Evolutionary conservation across 2,329 filamentous ascomycete genomes (phyloP), one percentile per base, ranked within the genome.

Genomic region (Monilinia fructicola): DNA sequence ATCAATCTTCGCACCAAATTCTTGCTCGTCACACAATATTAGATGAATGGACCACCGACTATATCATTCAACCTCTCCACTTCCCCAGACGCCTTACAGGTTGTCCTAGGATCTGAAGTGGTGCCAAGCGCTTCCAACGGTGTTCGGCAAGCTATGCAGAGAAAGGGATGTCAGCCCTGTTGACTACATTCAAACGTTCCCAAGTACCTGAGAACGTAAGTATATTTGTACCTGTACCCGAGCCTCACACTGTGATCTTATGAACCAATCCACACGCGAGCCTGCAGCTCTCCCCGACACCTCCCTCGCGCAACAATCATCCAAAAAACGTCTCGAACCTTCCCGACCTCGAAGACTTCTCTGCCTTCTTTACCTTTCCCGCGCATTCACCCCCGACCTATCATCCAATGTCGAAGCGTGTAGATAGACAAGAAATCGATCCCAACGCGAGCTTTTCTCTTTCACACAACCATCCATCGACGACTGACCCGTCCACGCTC

Each of bases 321-420:
- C 40, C 4, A 65, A 65, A 65, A 65, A 48, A 21, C 54, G 54
- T 61, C 55, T 61, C 53, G 31, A 55, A 44, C 56, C 23, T 66
- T 54, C 52, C 55, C 64, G 44, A 65, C 55, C 44, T 61, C 64
- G 55, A 66, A 54, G 50, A 54, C 16, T 56, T 56, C 52, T 44
- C 61, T 35, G 38, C 61, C 40, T 64, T 56, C 53, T 42, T 56
- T 56, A 55, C 14, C n/a, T 56, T 56, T 38, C 50, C 40, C 61
- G 55, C 59, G 56, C 68, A 62, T 60, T 68, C 62, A 50, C 55
- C 65, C 54, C 54, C 52, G 46, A 60, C 66, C 64, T 55, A 44
- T 54, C 68, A 69, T 66, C 68, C 69, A 71, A 76, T 76, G 74
- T 76, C 74, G 68, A 74, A 74, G 70, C 74, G 74, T 69, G 66